These are phyloP conservation scores for Fusarium sp. DNA, from an alignment of 2,329 filamentous ascomycete genomes.

Conservation along the genomic window DNA sequence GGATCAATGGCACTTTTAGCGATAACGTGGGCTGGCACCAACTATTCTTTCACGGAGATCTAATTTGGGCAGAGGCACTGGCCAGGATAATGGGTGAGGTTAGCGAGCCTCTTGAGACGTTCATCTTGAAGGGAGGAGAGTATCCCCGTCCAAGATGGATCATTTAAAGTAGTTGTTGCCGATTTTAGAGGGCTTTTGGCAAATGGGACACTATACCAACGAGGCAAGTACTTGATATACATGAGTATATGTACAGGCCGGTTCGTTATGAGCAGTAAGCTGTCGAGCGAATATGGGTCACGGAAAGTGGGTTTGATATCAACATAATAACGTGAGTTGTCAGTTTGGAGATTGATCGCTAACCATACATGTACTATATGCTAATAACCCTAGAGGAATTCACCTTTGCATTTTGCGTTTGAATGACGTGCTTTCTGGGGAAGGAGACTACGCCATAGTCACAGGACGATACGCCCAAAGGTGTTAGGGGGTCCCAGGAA, in stretches of 20 bases:
- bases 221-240: not conserved
- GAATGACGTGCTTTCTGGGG: too few relatives aligned
- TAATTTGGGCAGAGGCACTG: not conserved
- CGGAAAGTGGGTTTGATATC: not conserved
- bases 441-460: not conserved
- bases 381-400: not conserved
- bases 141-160: constrained; percentile 32
- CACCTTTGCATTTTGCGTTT: too few relatives aligned
- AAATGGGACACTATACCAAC: too few relatives aligned
- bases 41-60: constrained; percentile 15
- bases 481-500: constrained; percentile 2
- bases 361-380: not conserved
- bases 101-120: constrained; percentile 28
- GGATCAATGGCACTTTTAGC: constrained; percentile 23
- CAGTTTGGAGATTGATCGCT: not conserved
- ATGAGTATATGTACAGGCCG: not conserved
- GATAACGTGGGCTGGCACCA: constrained; percentile 35
- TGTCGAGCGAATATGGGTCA: too few relatives aligned
- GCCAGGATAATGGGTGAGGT: constrained; percentile 5
- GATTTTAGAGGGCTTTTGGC: not conserved
- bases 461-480: not conserved
- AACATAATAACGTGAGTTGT: not conserved
- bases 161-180: not conserved
- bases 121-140: constrained; percentile 35
- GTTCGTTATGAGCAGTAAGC: too few relatives aligned